Evolutionary conservation across 495 filamentous ascomycete species (phyloP).

Genomic region (Aspergillus egyptiacus): DNA sequence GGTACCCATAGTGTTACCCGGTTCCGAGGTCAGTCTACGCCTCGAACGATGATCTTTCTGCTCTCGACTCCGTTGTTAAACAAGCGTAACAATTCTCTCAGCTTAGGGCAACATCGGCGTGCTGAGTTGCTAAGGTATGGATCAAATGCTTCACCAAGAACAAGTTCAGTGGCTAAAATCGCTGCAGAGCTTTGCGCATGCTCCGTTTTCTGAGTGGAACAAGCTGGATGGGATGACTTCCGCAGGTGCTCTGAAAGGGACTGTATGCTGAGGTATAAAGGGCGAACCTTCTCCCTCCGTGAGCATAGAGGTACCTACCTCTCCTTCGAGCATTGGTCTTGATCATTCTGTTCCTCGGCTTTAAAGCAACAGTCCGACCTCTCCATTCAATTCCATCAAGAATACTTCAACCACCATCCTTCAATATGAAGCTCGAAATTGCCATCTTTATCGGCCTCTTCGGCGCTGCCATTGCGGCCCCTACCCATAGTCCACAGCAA

Average conservation of each 20-base stretch:
- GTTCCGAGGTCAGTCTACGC: background rate
- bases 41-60: background rate
- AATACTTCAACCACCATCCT: background rate
- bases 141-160: background rate
- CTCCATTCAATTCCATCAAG: background rate
- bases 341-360: background rate
- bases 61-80: background rate
- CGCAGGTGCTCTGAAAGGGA: no score
- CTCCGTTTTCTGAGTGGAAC: background rate
- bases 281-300: background rate
- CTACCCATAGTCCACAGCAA: background rate
- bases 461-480: conserved; percentile 2
- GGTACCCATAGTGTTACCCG: background rate
- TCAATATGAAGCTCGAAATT: conserved; percentile 5
- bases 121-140: background rate
- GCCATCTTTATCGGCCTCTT: conserved; percentile 1
- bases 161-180: background rate
- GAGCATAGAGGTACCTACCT: background rate
- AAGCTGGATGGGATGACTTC: background rate
- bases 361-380: background rate
- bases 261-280: background rate
- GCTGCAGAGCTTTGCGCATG: conserved; percentile 1
- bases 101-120: background rate
- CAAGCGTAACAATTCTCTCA: background rate
- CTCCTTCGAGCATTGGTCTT: background rate